A percentile compares a stretch with the other conserved stretches of the same genome.
Evolutionary conservation across 768 basidiomycete genomes (phyloP).

Genomic region (Tulasnella sp.): DNA sequence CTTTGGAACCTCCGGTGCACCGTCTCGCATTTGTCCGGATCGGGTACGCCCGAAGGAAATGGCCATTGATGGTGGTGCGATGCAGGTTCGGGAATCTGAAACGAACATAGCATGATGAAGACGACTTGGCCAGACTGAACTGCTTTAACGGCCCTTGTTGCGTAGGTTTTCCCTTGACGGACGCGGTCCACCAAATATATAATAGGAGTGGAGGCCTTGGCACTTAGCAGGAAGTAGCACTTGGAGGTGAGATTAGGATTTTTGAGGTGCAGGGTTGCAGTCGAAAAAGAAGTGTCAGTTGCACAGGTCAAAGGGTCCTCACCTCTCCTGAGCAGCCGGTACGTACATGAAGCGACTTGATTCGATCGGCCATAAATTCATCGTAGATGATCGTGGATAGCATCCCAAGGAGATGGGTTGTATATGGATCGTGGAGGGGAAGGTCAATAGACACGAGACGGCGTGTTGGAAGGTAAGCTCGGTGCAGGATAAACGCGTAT

Average conservation of each 20-base stretch:
- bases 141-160: constrained; percentile 45
- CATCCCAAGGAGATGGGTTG: background rate
- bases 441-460: background rate
- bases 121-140: constrained; percentile 40
- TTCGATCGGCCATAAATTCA: background rate
- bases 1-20: background rate
- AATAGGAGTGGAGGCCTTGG: constrained; percentile 60
- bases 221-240: constrained; percentile 76
- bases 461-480: background rate
- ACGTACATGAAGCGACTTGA: constrained; percentile 55
- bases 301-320: background rate
- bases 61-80: constrained; percentile 58
- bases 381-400: background rate
- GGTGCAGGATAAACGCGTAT: constrained; percentile 5
- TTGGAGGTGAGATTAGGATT: constrained; percentile 25
- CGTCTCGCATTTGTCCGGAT: constrained; percentile 51
- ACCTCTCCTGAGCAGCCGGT: constrained; percentile 22
- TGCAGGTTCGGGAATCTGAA: constrained; percentile 68
- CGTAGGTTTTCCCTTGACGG: constrained; percentile 50
- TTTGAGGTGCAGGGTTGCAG: background rate
- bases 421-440: background rate
- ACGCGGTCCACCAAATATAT: constrained; percentile 68
- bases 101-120: constrained; percentile 66
- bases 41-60: constrained; percentile 45
- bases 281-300: constrained; percentile 13